Base-by-base conservation (phyloP, 306 rosid species). In the Leucaena leucocephala region DNA sequence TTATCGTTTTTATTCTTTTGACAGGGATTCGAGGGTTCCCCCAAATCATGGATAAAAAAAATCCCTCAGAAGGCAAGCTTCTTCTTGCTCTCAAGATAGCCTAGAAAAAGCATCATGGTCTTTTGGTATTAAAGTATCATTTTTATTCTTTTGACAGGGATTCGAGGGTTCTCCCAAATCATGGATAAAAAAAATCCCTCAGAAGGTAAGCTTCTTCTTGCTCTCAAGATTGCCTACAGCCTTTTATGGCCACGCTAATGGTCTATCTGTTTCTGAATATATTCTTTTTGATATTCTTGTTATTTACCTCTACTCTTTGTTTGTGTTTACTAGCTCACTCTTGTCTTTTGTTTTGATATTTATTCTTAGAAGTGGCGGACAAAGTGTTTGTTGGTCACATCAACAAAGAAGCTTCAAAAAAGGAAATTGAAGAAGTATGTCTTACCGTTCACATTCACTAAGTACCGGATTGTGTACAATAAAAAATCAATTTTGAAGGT, bases 361-460 rank as follows among this genome's bases (percentile, higher is more conserved):
- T 78, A 50, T 45, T 83, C 81, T 79, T 77, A 91, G 97, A 79
- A 81, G 77, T 63, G 68, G 83, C 34, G 50, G 97, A 90, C 77
- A 89, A 84, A 83, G 86, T 94, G 82, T 92, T 86, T 78, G 97
- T 94, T 70, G 78, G 89, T 75, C 52, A 34, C 84, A 72, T 94
- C 84, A 80, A 83, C 85, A 85, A 16, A 82, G 90, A 87, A 49
- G 89, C 93, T 76, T 81, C 94, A 10, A 43, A 8, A 75, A 83
- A 82, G 78, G 98, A 94, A n/a, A 78, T 94, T 78, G 97, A 87
- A 85, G 97, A 94, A 70, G 97, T 92, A 89, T 61, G 91, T 78
- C 59, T 65, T 49, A 71, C 63, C 73, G 1, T 27, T 27, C 27
- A 27, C 27, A 27, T 27, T 27, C 27, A 27, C 27, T 66, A 27